A percentile compares a stretch with the other conserved stretches of the same genome.
These are phyloP conservation scores for Trichoderma afroharzianum DNA, from an alignment of 2,329 filamentous ascomycete species.

Conservation along the genomic window DNA sequence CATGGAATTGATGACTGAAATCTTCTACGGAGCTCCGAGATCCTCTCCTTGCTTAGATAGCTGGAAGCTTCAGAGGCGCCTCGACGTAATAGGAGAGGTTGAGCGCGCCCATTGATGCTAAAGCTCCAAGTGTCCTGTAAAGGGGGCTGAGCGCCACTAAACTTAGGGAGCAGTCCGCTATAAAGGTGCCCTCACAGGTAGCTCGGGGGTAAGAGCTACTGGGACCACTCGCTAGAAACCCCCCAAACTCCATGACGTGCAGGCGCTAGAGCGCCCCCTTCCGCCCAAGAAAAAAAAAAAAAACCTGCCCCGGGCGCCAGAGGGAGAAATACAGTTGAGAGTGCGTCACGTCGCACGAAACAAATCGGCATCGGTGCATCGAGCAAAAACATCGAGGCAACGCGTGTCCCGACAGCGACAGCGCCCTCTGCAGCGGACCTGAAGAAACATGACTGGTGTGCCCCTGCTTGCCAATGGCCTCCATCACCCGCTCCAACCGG, in stretches of 20 bases:
- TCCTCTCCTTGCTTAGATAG: background rate
- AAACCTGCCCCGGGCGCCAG: background rate
- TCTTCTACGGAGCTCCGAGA: background rate
- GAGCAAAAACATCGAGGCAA: conserved; percentile 18
- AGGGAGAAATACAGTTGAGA: background rate
- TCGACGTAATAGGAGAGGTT: background rate
- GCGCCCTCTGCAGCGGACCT: conserved; percentile 12
- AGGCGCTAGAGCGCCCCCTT: conserved; percentile 16
- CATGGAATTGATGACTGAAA: no score
- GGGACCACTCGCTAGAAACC: conserved; percentile 8
- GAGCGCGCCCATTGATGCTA: background rate
- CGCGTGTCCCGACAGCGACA: conserved; percentile 18
- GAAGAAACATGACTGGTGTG: conserved; percentile 37
- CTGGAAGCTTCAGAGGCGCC: background rate
- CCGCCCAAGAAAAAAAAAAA: background rate
- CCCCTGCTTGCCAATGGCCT: conserved; percentile 44
- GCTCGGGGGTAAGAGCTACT: background rate
- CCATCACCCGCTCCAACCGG: conserved; percentile 49
- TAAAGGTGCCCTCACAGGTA: background rate
- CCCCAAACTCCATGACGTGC: conserved; percentile 12
- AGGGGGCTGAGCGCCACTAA: background rate
- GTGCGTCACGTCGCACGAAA: conserved; percentile 17
- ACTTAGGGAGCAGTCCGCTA: conserved; percentile 1
- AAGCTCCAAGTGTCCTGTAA: background rate
- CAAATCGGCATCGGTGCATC: conserved; percentile 15